A percentile compares a stretch with the other conserved stretches of the same genome.
Evolutionary conservation across 495 filamentous ascomycete species (phyloP).

Genomic region (Friedmanniomyces endolithicus): DNA sequence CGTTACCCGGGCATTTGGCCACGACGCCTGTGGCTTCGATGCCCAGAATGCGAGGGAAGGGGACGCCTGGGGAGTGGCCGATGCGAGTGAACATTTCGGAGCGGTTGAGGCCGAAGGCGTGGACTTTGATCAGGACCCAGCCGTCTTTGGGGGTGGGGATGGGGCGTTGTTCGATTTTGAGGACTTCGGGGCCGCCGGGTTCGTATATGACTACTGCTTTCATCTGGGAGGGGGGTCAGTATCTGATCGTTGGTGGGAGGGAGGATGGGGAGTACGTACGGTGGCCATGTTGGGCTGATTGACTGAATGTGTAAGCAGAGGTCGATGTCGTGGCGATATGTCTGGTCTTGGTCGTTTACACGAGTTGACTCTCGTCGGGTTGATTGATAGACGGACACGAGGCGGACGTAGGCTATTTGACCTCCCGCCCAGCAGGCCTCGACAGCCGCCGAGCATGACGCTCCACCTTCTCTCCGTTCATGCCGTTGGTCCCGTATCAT

Average conservation of each 20-base stretch:
- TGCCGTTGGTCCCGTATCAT: background rate
- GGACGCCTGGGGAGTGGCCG: constrained; percentile 37
- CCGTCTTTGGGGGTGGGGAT: constrained; percentile 26
- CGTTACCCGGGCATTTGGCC: constrained; percentile 30
- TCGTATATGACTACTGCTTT: constrained; percentile 25
- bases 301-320: background rate
- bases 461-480: background rate
- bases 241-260: background rate
- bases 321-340: background rate
- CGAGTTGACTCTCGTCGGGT: background rate
- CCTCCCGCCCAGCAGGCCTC: background rate
- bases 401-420: background rate
- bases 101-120: constrained; percentile 44
- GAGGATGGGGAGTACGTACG: background rate
- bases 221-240: constrained; percentile 14
- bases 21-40: constrained; percentile 42
- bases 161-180: constrained; percentile 23
- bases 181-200: constrained; percentile 23
- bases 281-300: background rate
- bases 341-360: background rate
- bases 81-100: constrained; percentile 46
- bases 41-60: constrained; percentile 22
- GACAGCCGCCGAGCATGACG: background rate
- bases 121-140: constrained; percentile 37
- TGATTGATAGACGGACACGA: background rate